Percentiles rank a stretch among this genome's conserved stretches.
Evolutionary conservation across 2,329 filamentous ascomycete species (phyloP).

Genomic region (Alternaria sp.): DNA sequence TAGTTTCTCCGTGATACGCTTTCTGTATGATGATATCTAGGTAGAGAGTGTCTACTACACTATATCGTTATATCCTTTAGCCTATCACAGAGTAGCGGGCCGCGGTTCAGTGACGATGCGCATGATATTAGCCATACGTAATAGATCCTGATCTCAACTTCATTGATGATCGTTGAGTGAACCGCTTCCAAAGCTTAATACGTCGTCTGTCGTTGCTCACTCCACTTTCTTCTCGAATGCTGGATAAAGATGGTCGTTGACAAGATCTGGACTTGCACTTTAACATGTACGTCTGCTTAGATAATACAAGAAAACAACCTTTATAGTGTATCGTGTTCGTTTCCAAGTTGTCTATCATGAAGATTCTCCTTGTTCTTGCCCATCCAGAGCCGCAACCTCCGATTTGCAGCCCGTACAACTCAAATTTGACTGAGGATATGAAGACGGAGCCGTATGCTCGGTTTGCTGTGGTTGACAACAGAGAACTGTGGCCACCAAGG

Average conservation of each 20-base stretch:
- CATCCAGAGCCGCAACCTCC: background rate
- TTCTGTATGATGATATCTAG: background rate
- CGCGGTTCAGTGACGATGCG: too few species aligned
- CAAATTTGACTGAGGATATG: too few species aligned
- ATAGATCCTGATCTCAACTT: background rate
- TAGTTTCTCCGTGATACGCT: background rate
- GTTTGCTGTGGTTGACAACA: too few species aligned
- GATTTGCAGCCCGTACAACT: background rate
- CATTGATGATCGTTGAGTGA: background rate
- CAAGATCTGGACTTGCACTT: background rate
- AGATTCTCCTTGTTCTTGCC: background rate
- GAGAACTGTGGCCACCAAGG: too few species aligned
- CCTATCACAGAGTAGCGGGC: background rate
- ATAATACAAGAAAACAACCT: background rate
- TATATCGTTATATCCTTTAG: background rate
- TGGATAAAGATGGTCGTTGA: background rate
- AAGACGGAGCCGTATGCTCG: too few species aligned
- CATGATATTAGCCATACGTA: too few species aligned
- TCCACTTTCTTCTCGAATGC: background rate
- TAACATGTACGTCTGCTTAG: background rate
- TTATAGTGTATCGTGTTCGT: background rate
- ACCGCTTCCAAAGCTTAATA: too few species aligned
- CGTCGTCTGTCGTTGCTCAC: background rate
- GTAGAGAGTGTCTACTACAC: background rate
- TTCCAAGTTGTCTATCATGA: background rate